Evolutionary conservation across 225 moss, liverwort and hornwort genomes (phyloP).

Genomic region (Bryum argenteum): DNA sequence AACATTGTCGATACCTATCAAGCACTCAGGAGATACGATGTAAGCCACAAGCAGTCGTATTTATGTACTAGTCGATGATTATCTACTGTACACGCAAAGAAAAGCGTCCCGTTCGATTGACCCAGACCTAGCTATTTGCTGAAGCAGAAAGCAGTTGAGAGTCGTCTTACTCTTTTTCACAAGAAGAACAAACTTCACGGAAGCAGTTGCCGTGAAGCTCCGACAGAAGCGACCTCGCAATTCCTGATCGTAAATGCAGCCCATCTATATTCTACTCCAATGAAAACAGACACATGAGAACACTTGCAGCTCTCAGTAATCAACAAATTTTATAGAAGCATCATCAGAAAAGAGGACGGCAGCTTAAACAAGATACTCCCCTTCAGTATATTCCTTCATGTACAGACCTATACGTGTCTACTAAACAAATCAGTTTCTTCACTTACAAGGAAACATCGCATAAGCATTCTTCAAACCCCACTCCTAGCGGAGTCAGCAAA

Average conservation of each 20-base stretch:
- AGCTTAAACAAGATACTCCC: background rate
- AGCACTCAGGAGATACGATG: background rate
- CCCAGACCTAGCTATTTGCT: background rate
- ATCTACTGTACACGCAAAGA: slow-evolving; percentile 1
- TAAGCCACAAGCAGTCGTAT: background rate
- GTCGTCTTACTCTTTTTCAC: slow-evolving; percentile 71
- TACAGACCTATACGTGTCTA: slow-evolving; percentile 1
- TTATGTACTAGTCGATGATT: slow-evolving; percentile 1
- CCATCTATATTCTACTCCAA: slow-evolving; percentile 86
- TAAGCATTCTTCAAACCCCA: background rate
- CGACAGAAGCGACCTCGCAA: slow-evolving; percentile 68
- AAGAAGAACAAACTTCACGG: slow-evolving; percentile 74
- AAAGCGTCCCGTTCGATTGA: background rate
- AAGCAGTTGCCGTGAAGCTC: slow-evolving; percentile 92
- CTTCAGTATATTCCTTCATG: background rate
- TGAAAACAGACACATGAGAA: slow-evolving; percentile 28
- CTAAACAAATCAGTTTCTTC: background rate
- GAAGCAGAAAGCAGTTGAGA: slow-evolving; percentile 10
- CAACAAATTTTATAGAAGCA: slow-evolving; percentile 1
- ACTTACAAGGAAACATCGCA: background rate
- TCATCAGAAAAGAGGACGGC: slow-evolving; percentile 6
- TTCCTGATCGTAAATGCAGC: slow-evolving; percentile 84
- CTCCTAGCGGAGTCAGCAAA: background rate
- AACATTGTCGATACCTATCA: background rate
- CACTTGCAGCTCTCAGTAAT: slow-evolving; percentile 6